Evolutionary conservation across 192 early-diverging fungal species (phyloP).

Genomic region (Gamsiella multidivaricata): DNA sequence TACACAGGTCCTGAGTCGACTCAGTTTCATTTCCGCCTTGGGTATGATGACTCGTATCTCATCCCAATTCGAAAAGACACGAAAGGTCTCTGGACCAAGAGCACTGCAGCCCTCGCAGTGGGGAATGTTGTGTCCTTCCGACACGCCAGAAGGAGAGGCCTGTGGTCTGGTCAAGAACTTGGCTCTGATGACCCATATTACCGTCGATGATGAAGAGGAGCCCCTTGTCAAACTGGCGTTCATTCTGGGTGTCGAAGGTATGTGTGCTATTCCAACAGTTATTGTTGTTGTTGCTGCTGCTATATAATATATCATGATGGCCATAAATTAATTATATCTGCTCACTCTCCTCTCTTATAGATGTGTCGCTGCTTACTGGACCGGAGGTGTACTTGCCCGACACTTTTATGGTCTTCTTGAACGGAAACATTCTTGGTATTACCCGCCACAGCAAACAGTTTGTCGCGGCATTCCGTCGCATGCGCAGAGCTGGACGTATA

Average conservation of each 20-base stretch:
- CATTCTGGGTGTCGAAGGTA: constrained; percentile 87
- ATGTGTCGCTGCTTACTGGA: constrained; percentile 89
- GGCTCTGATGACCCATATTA: constrained; percentile 99
- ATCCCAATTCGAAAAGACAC: constrained; percentile 98
- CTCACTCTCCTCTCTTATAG: constrained; percentile 51
- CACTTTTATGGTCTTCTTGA: constrained; percentile 91
- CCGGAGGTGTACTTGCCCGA: constrained; percentile 83
- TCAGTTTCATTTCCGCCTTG: constrained; percentile 93
- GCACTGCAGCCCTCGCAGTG: constrained; percentile 96
- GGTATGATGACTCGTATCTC: constrained; percentile 98
- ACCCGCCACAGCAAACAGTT: constrained; percentile 85
- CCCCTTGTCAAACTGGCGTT: constrained; percentile 82
- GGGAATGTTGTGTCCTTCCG: constrained; percentile 97
- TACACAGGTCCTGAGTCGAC: constrained; percentile 92
- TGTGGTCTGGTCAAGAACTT: constrained; percentile 98
- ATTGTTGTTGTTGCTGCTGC: too few relatives aligned
- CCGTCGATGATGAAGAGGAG: constrained; percentile 90
- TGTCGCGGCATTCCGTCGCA: constrained; percentile 84
- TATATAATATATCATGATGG: too few relatives aligned
- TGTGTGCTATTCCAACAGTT: too few relatives aligned
- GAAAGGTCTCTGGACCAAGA: constrained; percentile 97
- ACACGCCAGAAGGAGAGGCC: constrained; percentile 98
- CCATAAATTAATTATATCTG: too few relatives aligned
- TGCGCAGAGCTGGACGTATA: constrained; percentile 89
- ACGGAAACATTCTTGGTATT: constrained; percentile 93